Evolutionary conservation across 352 stramenopile genomes (phyloP).

Genomic region (Phytophthora aleatoria): DNA sequence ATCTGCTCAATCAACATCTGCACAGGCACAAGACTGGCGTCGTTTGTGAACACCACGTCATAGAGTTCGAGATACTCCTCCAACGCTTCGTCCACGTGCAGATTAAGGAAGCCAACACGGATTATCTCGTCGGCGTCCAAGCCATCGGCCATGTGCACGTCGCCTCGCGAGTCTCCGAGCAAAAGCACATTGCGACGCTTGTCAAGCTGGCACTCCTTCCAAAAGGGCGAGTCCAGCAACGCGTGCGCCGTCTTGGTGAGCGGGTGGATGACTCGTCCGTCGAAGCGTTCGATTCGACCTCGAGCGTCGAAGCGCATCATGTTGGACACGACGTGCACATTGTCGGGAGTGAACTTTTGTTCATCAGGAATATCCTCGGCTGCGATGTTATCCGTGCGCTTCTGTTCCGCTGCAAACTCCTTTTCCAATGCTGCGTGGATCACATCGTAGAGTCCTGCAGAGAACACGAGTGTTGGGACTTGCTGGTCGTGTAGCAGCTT

Average conservation of each 20-base stretch:
- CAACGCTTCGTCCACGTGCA: slow-evolving; percentile 60
- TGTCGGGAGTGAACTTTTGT: slow-evolving; percentile 34
- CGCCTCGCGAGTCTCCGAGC: slow-evolving; percentile 64
- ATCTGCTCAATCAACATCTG: slow-evolving; percentile 58
- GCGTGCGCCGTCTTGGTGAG: slow-evolving; percentile 80
- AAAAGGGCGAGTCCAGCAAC: slow-evolving; percentile 61
- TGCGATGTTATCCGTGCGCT: slow-evolving; percentile 8
- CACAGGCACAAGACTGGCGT: slow-evolving; percentile 55
- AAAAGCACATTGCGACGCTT: slow-evolving; percentile 67
- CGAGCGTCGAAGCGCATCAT: slow-evolving; percentile 72
- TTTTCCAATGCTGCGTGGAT: slow-evolving; percentile 55
- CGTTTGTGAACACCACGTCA: slow-evolving; percentile 72
- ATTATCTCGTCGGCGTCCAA: slow-evolving; percentile 65
- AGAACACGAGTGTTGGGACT: slow-evolving; percentile 65
- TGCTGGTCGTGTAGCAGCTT: slow-evolving; percentile 35
- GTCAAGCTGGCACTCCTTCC: slow-evolving; percentile 51
- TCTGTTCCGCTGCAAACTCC: slow-evolving; percentile 37
- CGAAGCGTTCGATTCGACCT: slow-evolving; percentile 51
- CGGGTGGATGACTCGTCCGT: slow-evolving; percentile 68
- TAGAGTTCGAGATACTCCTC: slow-evolving; percentile 68
- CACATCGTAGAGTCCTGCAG: slow-evolving; percentile 58
- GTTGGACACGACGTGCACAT: slow-evolving; percentile 78
- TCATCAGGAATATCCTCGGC: not conserved
- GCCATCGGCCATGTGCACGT: slow-evolving; percentile 61
- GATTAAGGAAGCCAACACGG: slow-evolving; percentile 70